These are phyloP conservation scores for Euphorbia celastroides DNA, from an alignment of 441 rosid species.

Conservation along the genomic window DNA sequence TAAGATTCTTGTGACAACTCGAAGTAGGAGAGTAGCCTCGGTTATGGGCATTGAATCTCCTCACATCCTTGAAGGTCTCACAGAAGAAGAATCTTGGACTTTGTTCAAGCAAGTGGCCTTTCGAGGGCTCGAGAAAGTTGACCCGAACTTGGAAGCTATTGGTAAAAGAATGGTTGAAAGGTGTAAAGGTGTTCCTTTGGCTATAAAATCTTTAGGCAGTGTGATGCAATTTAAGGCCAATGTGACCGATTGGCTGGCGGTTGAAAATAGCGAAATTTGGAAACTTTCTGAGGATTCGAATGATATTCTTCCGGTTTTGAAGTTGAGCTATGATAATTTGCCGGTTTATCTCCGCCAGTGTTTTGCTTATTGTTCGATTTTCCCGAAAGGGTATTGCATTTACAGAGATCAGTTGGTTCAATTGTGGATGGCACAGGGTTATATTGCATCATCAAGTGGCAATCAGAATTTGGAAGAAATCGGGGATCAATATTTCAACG, in stretches of 20 bases:
- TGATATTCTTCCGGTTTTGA: conserved; percentile 18
- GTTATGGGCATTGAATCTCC: conserved; percentile 8
- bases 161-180: conserved; percentile 24
- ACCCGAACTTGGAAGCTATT: conserved; percentile 11
- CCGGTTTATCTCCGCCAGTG: conserved; percentile 21
- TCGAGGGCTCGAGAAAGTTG: background rate
- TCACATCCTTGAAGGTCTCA: conserved; percentile 12
- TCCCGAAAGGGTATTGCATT: conserved; percentile 18
- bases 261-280: conserved; percentile 12
- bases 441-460: conserved; percentile 9
- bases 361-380: conserved; percentile 25
- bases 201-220: conserved; percentile 14
- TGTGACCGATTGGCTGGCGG: conserved; percentile 7
- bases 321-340: conserved; percentile 22
- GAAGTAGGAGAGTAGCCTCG: conserved; percentile 20
- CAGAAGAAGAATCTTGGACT: conserved; percentile 18
- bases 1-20: conserved; percentile 29
- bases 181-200: conserved; percentile 28
- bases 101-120: conserved; percentile 23
- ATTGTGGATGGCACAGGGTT: conserved; percentile 23
- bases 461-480: conserved; percentile 20
- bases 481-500: conserved; percentile 18
- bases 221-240: conserved; percentile 8
- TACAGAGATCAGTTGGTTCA: conserved; percentile 12
- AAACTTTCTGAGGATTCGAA: conserved; percentile 4